Percentiles rank a stretch among this genome's conserved stretches.
These are phyloP conservation scores for Dactylellina cionopaga DNA, from an alignment of 2,329 filamentous ascomycete species.

Conservation along the genomic window DNA sequence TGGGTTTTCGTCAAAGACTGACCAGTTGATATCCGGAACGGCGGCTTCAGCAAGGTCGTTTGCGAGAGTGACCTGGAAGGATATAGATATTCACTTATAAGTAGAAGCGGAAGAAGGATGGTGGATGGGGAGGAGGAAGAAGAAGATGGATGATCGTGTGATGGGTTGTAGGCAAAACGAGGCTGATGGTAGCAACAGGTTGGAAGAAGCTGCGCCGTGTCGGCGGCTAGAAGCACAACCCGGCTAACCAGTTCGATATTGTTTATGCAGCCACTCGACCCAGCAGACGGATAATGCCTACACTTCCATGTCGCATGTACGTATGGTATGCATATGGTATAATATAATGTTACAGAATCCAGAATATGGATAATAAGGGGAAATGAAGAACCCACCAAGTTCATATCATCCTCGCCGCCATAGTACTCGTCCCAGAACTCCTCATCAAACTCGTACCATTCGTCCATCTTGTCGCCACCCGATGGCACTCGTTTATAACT, in stretches of 20 bases:
- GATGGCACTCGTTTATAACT: not conserved
- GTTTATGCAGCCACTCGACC: too few relatives aligned
- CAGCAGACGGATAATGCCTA: too few relatives aligned
- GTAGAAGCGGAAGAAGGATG: not conserved
- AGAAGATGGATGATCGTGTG: not conserved
- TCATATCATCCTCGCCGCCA: conserved; percentile 33
- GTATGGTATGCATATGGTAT: too few relatives aligned
- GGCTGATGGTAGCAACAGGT: not conserved
- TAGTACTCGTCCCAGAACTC: conserved; percentile 50
- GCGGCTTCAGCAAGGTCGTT: conserved; percentile 50
- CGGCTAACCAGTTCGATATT: too few relatives aligned
- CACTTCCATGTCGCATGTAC: too few relatives aligned
- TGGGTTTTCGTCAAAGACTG: conserved; percentile 51
- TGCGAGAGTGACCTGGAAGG: conserved; percentile 35
- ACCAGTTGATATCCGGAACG: conserved; percentile 52
- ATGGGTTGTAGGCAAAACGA: conserved; percentile 1
- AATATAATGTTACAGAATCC: too few relatives aligned
- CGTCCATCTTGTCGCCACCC: conserved; percentile 17
- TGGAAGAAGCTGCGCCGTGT: too few relatives aligned
- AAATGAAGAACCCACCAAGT: conserved; percentile 37
- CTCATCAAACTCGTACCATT: conserved; percentile 47
- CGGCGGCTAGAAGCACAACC: too few relatives aligned
- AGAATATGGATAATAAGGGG: not conserved
- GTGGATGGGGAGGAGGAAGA: not conserved
- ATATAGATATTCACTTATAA: too few relatives aligned